A percentile compares a stretch with the other conserved stretches of the same genome.
These are phyloP conservation scores for Pezizomycotina sp. DNA, from an alignment of 2,329 filamentous ascomycete genomes.

Conservation along the genomic window DNA sequence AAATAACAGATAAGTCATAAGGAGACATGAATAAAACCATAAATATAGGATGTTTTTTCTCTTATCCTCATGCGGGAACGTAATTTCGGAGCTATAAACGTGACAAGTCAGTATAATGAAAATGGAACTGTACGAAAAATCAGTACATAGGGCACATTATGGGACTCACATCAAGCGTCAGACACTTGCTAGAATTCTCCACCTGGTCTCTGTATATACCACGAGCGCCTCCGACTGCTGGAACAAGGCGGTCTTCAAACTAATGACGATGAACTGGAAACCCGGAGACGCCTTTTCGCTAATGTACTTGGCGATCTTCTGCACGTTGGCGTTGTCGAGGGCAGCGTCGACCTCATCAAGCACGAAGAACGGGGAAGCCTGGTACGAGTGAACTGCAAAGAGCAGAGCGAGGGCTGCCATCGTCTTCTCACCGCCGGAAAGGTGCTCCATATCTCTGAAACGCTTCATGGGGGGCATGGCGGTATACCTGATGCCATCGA, in stretches of 20 bases:
- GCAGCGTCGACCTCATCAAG: constrained; percentile 96
- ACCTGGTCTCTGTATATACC: constrained; percentile 91
- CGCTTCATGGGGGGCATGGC: constrained; percentile 97
- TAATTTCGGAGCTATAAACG: no score
- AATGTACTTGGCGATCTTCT: constrained; percentile 92
- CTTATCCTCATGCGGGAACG: no score
- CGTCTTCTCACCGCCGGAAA: constrained; percentile 94
- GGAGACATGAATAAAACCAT: no score
- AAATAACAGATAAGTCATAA: no score
- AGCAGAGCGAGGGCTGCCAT: constrained; percentile 94
- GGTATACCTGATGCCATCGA: constrained; percentile 93
- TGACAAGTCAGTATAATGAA: no score
- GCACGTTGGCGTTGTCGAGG: constrained; percentile 93
- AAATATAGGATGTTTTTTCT: no score
- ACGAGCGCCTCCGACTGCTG: constrained; percentile 92
- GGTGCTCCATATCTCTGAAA: constrained; percentile 96
- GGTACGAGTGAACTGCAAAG: constrained; percentile 92
- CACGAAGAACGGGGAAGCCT: constrained; percentile 92
- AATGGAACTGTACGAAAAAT: no score
- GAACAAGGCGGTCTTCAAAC: constrained; percentile 85
- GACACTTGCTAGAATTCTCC: constrained; percentile 74
- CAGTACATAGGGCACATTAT: no score
- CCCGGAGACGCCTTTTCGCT: constrained; percentile 83
- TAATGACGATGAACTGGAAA: constrained; percentile 99
- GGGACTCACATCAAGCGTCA: constrained; percentile 82